Conservation (phyloP, 2,329 filamentous ascomycete species). For the Colletotrichum tanaceti region DNA sequence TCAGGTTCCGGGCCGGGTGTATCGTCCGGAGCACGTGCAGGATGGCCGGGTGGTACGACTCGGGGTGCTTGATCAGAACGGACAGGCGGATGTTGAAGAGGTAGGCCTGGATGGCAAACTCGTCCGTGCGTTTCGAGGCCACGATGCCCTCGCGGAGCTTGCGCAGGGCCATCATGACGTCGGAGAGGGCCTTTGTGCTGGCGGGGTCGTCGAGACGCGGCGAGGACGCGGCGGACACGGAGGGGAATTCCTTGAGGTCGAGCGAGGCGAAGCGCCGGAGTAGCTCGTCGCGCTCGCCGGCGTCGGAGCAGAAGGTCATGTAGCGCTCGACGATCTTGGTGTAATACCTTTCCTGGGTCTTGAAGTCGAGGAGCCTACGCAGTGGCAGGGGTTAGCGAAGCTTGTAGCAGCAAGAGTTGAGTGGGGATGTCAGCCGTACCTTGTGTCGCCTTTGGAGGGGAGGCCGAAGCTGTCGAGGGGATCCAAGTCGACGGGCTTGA, state of each 20-base stretch:
- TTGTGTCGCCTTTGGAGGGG: constrained; percentile 89
- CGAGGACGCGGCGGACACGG: constrained; percentile 34
- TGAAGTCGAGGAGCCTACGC: constrained; percentile 75
- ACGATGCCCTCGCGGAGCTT: constrained; percentile 93
- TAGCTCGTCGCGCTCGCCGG: constrained; percentile 77
- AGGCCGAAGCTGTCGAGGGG: constrained; percentile 84
- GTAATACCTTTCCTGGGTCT: constrained; percentile 87
- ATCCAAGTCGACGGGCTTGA: constrained; percentile 81
- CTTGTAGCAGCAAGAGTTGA: background rate
- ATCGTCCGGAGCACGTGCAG: constrained; percentile 80
- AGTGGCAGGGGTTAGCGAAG: constrained; percentile 24
- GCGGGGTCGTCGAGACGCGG: constrained; percentile 43
- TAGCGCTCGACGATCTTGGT: constrained; percentile 88
- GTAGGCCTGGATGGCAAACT: constrained; percentile 89
- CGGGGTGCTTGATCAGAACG: constrained; percentile 82
- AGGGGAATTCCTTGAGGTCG: constrained; percentile 49
- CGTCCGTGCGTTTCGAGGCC: constrained; percentile 78
- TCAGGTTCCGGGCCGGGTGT: constrained; percentile 75
- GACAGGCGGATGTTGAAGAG: constrained; percentile 90
- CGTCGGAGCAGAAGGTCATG: constrained; percentile 86
- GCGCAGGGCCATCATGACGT: constrained; percentile 84
- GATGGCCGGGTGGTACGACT: constrained; percentile 91
- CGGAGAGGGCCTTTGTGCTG: constrained; percentile 73
- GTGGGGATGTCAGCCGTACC: constrained; percentile 61
- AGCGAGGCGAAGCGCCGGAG: constrained; percentile 80